Conservation (phyloP, 106 monocot species). For the Allium cepa region DNA sequence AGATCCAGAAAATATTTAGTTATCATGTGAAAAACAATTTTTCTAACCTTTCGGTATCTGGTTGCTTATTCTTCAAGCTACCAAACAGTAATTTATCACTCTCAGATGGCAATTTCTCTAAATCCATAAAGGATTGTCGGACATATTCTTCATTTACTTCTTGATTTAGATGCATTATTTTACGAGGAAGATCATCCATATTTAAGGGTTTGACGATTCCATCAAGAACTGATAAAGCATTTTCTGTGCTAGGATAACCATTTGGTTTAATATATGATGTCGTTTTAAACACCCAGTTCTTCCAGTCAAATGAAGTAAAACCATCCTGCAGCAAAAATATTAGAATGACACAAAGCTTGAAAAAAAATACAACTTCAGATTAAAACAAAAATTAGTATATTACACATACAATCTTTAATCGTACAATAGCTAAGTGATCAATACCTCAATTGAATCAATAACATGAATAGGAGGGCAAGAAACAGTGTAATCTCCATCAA, state of each 20-base stretch:
- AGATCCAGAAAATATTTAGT: too few species aligned
- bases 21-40: not conserved
- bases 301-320: constrained; percentile 51
- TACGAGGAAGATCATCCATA: constrained; percentile 26
- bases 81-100: not conserved
- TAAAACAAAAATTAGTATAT: too few species aligned
- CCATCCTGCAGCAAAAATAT: constrained; percentile 30
- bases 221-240: constrained; percentile 20
- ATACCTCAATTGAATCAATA: constrained; percentile 41
- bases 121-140: not conserved
- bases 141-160: constrained; percentile 12
- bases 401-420: constrained; percentile 1
- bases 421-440: not conserved
- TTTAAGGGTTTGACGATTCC: constrained; percentile 30
- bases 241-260: constrained; percentile 17
- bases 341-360: too few species aligned
- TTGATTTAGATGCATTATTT: constrained; percentile 7
- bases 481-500: constrained; percentile 19
- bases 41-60: constrained; percentile 28
- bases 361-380: too few species aligned
- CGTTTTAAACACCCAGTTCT: constrained; percentile 48
- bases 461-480: constrained; percentile 67
- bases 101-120: constrained; percentile 1
- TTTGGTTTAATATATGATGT: constrained; percentile 8
- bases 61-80: constrained; percentile 14